Conservation (phyloP, 768 basidiomycete species). For the Naganishia kalamii region DNA sequence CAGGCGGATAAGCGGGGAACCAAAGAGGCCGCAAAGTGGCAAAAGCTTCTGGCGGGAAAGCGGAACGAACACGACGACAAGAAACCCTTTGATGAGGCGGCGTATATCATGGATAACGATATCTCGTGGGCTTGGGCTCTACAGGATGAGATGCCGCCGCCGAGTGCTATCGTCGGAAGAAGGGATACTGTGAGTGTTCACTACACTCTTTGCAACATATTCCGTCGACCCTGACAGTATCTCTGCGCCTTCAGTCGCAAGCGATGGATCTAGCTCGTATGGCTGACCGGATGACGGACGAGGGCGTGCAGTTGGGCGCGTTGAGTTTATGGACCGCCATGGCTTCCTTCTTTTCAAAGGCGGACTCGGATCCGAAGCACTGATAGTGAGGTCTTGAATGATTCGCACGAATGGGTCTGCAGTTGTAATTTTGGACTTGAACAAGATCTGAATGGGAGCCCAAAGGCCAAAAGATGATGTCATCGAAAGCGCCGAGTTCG, state of each 20-base stretch:
- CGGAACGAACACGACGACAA: slow-evolving; percentile 35
- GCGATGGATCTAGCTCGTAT: slow-evolving; percentile 43
- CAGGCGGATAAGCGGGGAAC: slow-evolving; percentile 29
- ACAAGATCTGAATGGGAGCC: no score
- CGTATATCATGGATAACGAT: slow-evolving; percentile 52
- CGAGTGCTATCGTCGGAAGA: slow-evolving; percentile 83
- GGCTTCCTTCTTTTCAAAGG: slow-evolving; percentile 36
- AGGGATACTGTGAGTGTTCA: slow-evolving; percentile 59
- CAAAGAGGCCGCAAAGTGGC: slow-evolving; percentile 28
- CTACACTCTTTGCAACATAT: not conserved
- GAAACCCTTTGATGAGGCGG: slow-evolving; percentile 46
- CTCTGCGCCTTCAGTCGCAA: slow-evolving; percentile 35
- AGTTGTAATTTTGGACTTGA: no score
- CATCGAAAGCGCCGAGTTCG: no score
- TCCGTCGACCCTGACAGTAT: not conserved
- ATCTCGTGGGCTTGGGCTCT: slow-evolving; percentile 84
- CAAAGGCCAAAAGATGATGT: no score
- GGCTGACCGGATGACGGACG: slow-evolving; percentile 43
- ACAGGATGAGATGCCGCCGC: slow-evolving; percentile 77
- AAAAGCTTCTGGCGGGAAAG: slow-evolving; percentile 28
- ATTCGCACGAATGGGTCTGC: no score
- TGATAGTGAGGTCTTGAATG: no score
- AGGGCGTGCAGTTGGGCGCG: slow-evolving; percentile 32
- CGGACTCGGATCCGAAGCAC: not conserved
- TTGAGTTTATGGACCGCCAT: slow-evolving; percentile 44